These are phyloP conservation scores for Aspergillus sp. DNA, from an alignment of 2,329 filamentous ascomycete genomes.

Conservation along the genomic window DNA sequence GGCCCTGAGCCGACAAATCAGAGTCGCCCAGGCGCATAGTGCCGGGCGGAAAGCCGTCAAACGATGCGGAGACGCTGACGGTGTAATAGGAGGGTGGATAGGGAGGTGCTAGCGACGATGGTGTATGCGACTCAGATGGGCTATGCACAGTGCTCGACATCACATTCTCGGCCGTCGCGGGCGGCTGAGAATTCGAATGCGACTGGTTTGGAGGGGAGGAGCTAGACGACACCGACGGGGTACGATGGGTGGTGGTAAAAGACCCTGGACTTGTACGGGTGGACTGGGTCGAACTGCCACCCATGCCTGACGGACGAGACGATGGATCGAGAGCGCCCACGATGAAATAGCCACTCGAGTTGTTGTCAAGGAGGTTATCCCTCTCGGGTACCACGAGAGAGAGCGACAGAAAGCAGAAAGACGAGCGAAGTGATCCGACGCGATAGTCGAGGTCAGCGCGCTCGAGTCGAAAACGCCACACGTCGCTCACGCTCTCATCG, in stretches of 20 bases:
- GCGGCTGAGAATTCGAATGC: slow-evolving; percentile 23
- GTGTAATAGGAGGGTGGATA: slow-evolving; percentile 32
- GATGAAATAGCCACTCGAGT: background rate
- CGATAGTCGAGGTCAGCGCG: background rate
- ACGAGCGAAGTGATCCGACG: background rate
- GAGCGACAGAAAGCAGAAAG: background rate
- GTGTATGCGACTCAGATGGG: slow-evolving; percentile 27
- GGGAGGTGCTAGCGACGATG: slow-evolving; percentile 23
- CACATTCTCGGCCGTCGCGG: slow-evolving; percentile 32
- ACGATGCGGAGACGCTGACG: slow-evolving; percentile 28
- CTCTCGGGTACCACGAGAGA: background rate
- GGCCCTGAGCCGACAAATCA: slow-evolving; percentile 26
- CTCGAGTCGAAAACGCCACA: background rate
- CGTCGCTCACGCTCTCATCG: background rate
- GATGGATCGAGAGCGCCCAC: background rate
- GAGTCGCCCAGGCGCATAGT: slow-evolving; percentile 28
- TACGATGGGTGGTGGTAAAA: slow-evolving; percentile 30
- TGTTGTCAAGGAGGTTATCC: background rate
- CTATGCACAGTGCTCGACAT: slow-evolving; percentile 37
- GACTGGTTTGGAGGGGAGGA: slow-evolving; percentile 29
- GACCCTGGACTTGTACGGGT: slow-evolving; percentile 35
- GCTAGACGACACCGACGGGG: slow-evolving; percentile 30
- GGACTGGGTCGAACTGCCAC: slow-evolving; percentile 33
- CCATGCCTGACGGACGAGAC: slow-evolving; percentile 27
- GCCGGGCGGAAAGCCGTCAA: slow-evolving; percentile 21